A percentile compares a stretch with the other conserved stretches of the same genome.
Evolutionary conservation across 768 basidiomycete genomes (phyloP).

Genomic region (Fibroporia radiculosa): DNA sequence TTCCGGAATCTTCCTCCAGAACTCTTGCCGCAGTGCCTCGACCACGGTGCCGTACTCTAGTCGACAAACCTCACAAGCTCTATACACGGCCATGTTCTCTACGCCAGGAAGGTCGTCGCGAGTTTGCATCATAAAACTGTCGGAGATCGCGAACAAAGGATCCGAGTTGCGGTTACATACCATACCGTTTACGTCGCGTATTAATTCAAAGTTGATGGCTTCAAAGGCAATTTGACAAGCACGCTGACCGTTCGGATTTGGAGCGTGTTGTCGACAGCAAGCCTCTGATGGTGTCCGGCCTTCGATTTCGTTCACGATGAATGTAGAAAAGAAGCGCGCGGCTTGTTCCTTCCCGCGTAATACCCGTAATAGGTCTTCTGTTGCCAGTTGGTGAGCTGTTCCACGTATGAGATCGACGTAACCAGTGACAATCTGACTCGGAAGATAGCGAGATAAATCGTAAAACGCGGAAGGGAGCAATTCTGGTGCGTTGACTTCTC

Average conservation of each 20-base stretch:
- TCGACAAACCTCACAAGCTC: slow-evolving; percentile 60
- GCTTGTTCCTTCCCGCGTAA: slow-evolving; percentile 66
- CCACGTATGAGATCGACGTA: slow-evolving; percentile 30
- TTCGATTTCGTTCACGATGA: slow-evolving; percentile 69
- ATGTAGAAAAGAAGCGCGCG: slow-evolving; percentile 69
- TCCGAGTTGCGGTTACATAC: slow-evolving; percentile 59
- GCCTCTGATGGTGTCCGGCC: slow-evolving; percentile 37
- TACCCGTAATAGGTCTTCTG: slow-evolving; percentile 48
- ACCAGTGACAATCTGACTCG: slow-evolving; percentile 53
- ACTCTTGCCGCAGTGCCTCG: slow-evolving; percentile 49
- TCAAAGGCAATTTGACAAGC: slow-evolving; percentile 69
- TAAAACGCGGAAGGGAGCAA: slow-evolving; percentile 74
- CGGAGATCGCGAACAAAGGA: slow-evolving; percentile 62
- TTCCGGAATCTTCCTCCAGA: slow-evolving; percentile 55
- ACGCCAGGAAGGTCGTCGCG: slow-evolving; percentile 37
- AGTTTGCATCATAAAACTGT: slow-evolving; percentile 60
- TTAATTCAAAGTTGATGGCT: slow-evolving; percentile 64
- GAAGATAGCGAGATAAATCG: slow-evolving; percentile 63
- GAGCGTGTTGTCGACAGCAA: slow-evolving; percentile 45
- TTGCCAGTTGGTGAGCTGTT: slow-evolving; percentile 34
- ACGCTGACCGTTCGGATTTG: slow-evolving; percentile 37
- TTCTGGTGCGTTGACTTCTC: slow-evolving; percentile 43
- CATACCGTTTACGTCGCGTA: slow-evolving; percentile 66
- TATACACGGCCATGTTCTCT: slow-evolving; percentile 35
- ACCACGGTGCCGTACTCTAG: slow-evolving; percentile 55